These are phyloP conservation scores for Pythium scleroteichum DNA, from an alignment of 352 stramenopile species.

Conservation along the genomic window DNA sequence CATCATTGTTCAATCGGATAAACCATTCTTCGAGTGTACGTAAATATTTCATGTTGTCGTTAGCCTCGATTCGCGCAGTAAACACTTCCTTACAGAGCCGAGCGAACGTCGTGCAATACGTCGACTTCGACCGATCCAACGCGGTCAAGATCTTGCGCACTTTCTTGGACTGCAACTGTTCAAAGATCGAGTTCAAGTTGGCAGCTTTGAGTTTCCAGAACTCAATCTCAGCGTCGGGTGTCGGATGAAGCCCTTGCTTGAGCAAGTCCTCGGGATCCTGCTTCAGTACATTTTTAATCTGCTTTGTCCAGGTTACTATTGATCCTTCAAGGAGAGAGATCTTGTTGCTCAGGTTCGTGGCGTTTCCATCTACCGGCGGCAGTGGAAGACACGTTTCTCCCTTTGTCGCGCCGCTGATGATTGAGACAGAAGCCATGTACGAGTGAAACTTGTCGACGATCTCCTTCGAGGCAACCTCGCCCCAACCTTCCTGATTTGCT, in stretches of 20 bases:
- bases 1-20: slow-evolving; percentile 93
- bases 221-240: slow-evolving; percentile 95
- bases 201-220: slow-evolving; percentile 98
- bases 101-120: slow-evolving; percentile 96
- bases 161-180: slow-evolving; percentile 92
- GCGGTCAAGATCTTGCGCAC: slow-evolving; percentile 95
- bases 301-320: slow-evolving; percentile 99
- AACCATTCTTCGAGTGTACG: slow-evolving; percentile 97
- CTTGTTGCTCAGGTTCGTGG: slow-evolving; percentile 85
- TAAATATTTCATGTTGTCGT: slow-evolving; percentile 98
- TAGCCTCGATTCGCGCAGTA: slow-evolving; percentile 94
- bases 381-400: slow-evolving; percentile 97
- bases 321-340: slow-evolving; percentile 97
- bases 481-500: slow-evolving; percentile 95
- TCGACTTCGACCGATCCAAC: slow-evolving; percentile 95
- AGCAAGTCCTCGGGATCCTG: slow-evolving; percentile 96
- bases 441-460: slow-evolving; percentile 97
- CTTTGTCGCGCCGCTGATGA: slow-evolving; percentile 96
- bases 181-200: slow-evolving; percentile 95
- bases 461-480: slow-evolving; percentile 95
- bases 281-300: slow-evolving; percentile 99
- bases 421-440: slow-evolving; percentile 95
- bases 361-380: slow-evolving; percentile 88
- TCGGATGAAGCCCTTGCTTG: slow-evolving; percentile 96
- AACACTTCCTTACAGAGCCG: slow-evolving; percentile 98